A percentile compares a stretch with the other conserved stretches of the same genome.
Conservation (phyloP, 139 green algal genomes). For the Chlorella sp. region DNA sequence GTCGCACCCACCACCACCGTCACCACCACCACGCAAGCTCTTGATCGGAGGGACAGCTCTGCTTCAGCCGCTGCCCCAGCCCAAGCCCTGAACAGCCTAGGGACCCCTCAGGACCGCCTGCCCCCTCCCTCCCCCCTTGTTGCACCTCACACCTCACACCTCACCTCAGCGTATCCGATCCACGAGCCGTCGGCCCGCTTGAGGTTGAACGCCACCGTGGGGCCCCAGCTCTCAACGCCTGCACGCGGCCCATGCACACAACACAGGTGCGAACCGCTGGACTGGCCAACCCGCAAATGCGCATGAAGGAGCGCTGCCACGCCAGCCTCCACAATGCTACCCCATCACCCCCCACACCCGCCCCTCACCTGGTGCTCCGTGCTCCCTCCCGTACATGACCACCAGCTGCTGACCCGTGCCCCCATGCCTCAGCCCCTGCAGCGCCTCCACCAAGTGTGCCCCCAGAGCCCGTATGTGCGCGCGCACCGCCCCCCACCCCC, state of each 20-base stretch:
- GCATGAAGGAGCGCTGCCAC: too few relatives aligned
- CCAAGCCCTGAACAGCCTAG: too few relatives aligned
- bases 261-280: too few relatives aligned
- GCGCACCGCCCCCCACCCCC: constrained; percentile 11
- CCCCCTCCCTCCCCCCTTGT: not conserved
- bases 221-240: constrained; percentile 48
- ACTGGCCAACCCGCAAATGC: too few relatives aligned
- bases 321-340: too few relatives aligned
- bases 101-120: too few relatives aligned
- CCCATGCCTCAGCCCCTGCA: constrained; percentile 58
- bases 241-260: too few relatives aligned
- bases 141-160: not conserved
- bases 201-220: constrained; percentile 82
- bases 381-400: constrained; percentile 46
- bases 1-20: too few relatives aligned
- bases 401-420: constrained; percentile 43
- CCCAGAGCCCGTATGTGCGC: constrained; percentile 24
- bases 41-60: too few relatives aligned
- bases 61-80: too few relatives aligned
- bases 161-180: constrained; percentile 62
- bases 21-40: too few relatives aligned
- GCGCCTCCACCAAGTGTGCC: constrained; percentile 19
- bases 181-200: constrained; percentile 52
- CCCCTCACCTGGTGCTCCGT: not conserved
- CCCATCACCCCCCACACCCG: too few relatives aligned